Conservation (phyloP, 345 rosid species). For the Brassica carinata region DNA sequence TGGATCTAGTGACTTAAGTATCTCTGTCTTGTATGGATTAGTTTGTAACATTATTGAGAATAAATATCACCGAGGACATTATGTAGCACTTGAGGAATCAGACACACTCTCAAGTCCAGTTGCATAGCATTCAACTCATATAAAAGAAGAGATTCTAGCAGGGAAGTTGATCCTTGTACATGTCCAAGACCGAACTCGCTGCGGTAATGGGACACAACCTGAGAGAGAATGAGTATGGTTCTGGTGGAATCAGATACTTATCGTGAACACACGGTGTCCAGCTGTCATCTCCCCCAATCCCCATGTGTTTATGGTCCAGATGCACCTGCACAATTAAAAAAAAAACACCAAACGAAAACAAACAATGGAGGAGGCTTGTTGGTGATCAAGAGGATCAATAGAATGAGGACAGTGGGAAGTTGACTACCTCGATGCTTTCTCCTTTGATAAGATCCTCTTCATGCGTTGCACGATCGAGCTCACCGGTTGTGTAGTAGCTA, state of each 20-base stretch:
- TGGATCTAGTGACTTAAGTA: not conserved
- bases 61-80: not conserved
- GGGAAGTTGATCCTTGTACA: conserved; percentile 63
- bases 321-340: conserved; percentile 61
- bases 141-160: conserved; percentile 33
- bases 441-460: conserved; percentile 74
- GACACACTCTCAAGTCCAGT: conserved; percentile 7
- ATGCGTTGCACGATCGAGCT: conserved; percentile 78
- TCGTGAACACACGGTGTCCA: conserved; percentile 86
- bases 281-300: conserved; percentile 96
- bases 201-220: conserved; percentile 69
- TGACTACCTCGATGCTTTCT: conserved; percentile 72
- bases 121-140: conserved; percentile 11
- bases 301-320: conserved; percentile 99
- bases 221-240: conserved; percentile 69
- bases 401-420: not conserved
- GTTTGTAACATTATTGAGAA: not conserved
- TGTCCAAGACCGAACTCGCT: conserved; percentile 51
- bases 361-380: not conserved
- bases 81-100: not conserved
- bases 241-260: conserved; percentile 72
- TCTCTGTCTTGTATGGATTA: not conserved
- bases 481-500: conserved; percentile 67
- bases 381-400: not conserved
- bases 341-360: not conserved